These are phyloP conservation scores for Nicotiana tabacum DNA, from an alignment of 257 asterid genomes.

Conservation along the genomic window DNA sequence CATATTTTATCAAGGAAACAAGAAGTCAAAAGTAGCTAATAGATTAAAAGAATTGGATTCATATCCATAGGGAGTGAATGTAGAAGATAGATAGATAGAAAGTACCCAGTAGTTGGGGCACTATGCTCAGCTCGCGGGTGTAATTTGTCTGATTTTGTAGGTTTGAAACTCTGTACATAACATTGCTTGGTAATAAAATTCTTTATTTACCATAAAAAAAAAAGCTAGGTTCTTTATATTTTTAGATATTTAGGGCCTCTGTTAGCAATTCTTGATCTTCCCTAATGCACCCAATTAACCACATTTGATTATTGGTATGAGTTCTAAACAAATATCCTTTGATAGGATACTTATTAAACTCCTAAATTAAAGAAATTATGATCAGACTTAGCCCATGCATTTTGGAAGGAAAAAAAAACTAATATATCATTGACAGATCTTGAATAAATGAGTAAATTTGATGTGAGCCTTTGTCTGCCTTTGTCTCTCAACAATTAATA, in stretches of 20 bases:
- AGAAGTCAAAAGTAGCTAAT: too few species aligned
- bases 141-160: too few species aligned
- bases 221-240: conserved; percentile 1
- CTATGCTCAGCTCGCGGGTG: too few species aligned
- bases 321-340: not conserved
- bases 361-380: not conserved
- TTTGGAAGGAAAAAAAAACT: not conserved
- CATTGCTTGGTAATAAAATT: too few species aligned
- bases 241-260: not conserved
- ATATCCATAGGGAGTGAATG: too few species aligned
- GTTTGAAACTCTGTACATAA: too few species aligned
- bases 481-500: conserved; percentile 1
- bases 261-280: not conserved
- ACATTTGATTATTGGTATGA: not conserved
- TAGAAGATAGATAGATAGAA: too few species aligned
- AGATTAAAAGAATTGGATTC: too few species aligned
- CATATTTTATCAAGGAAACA: too few species aligned
- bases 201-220: not conserved
- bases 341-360: not conserved
- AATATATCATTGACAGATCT: not conserved
- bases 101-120: too few species aligned
- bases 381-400: not conserved
- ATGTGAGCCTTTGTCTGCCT: not conserved
- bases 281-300: not conserved
- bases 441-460: not conserved